Percentiles rank a stretch among this genome's conserved stretches.
These are phyloP conservation scores for Colletotrichum abscissum DNA, from an alignment of 2,329 filamentous ascomycete genomes.

Conservation along the genomic window DNA sequence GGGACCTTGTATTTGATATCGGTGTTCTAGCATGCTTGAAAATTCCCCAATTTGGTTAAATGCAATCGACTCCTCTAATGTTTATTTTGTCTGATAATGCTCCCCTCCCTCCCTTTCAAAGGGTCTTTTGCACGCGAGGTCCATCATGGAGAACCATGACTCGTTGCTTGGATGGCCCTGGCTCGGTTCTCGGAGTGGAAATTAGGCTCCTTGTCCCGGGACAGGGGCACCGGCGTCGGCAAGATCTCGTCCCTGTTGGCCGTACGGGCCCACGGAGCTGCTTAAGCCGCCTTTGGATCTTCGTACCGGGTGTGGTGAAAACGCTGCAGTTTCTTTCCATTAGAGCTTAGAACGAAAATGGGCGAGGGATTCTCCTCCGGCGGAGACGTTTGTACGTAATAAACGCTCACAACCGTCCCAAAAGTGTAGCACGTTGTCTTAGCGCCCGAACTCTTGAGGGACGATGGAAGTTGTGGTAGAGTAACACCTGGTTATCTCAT, in stretches of 20 bases:
- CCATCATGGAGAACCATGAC: constrained; percentile 3
- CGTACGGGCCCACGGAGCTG: constrained; percentile 1
- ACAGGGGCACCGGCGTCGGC: not conserved
- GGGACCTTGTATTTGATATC: not conserved
- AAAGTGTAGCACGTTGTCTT: not conserved
- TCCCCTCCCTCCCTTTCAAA: not conserved
- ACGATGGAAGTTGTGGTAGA: not conserved
- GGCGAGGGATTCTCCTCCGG: not conserved
- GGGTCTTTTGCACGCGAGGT: not conserved
- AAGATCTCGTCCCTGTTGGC: not conserved
- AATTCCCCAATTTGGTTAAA: constrained; percentile 8
- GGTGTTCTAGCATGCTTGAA: constrained; percentile 6
- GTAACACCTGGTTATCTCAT: not conserved
- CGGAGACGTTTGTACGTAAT: constrained; percentile 9
- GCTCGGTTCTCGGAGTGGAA: not conserved
- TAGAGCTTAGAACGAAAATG: not conserved
- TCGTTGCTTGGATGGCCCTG: not conserved
- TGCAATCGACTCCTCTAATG: not conserved
- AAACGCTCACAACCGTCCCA: not conserved
- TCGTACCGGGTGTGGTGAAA: not conserved
- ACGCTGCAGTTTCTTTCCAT: not conserved
- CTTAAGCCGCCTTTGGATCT: not conserved
- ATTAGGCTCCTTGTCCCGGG: not conserved
- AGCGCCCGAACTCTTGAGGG: not conserved
- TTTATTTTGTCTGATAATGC: not conserved